A percentile compares a stretch with the other conserved stretches of the same genome.
Evolutionary conservation across 345 rosid species (phyloP).

Genomic region (Camelina hispida): DNA sequence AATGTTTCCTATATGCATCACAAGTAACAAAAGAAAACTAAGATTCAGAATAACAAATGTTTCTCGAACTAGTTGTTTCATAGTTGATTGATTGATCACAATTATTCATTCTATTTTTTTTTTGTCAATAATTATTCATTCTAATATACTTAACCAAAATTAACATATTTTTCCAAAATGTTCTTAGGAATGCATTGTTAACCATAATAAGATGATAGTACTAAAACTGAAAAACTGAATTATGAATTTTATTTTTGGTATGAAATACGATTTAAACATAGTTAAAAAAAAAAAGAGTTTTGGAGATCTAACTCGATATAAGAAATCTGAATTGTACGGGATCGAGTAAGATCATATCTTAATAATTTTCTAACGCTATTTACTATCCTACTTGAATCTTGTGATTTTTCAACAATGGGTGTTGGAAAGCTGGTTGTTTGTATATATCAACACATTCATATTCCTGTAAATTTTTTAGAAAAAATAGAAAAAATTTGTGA

Average conservation of each 20-base stretch:
- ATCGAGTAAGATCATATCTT: too few relatives aligned
- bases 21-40: background rate
- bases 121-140: background rate
- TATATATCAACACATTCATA: slow-evolving; percentile 35
- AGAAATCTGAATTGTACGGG: too few relatives aligned
- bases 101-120: background rate
- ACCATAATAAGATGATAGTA: too few relatives aligned
- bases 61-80: background rate
- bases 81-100: background rate
- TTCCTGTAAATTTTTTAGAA: slow-evolving; percentile 16
- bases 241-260: too few relatives aligned
- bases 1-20: slow-evolving; percentile 27
- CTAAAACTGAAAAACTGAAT: too few relatives aligned
- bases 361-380: too few relatives aligned
- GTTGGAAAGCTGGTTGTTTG: slow-evolving; percentile 38
- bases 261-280: too few relatives aligned
- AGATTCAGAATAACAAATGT: background rate
- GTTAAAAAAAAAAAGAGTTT: too few relatives aligned
- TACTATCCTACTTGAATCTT: slow-evolving; percentile 28
- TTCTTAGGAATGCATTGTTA: too few relatives aligned
- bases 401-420: slow-evolving; percentile 39
- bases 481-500: background rate
- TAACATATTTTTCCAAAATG: background rate
- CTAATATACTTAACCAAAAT: background rate
- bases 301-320: too few relatives aligned